These are phyloP conservation scores for Rickenella mellea DNA, from an alignment of 768 basidiomycete genomes.

Conservation along the genomic window DNA sequence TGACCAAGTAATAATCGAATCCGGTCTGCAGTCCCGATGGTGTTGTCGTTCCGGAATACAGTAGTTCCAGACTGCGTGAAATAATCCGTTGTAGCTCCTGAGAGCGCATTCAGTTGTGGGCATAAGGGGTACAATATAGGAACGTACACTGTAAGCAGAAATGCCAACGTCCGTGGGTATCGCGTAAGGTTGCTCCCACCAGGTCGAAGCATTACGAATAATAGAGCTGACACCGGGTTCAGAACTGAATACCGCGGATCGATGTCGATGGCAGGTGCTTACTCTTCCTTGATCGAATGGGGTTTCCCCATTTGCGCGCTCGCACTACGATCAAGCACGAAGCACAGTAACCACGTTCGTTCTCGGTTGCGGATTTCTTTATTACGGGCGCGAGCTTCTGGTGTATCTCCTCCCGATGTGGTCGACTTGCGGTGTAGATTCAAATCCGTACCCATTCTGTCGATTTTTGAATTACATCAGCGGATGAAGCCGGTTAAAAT, in stretches of 20 bases:
- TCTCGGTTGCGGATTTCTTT: constrained; percentile 89
- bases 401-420: constrained; percentile 48
- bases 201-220: constrained; percentile 71
- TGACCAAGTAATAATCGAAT: constrained; percentile 77
- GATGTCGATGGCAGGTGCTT: constrained; percentile 21
- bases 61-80: constrained; percentile 78
- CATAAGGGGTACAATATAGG: background rate
- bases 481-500: constrained; percentile 16
- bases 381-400: constrained; percentile 75
- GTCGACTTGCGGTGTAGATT: constrained; percentile 87
- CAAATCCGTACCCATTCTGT: constrained; percentile 89
- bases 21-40: constrained; percentile 78
- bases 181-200: constrained; percentile 62
- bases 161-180: constrained; percentile 57
- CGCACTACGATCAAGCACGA: constrained; percentile 77
- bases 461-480: constrained; percentile 5
- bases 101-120: constrained; percentile 5
- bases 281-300: constrained; percentile 89
- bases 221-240: constrained; percentile 49
- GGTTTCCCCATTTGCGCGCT: constrained; percentile 98
- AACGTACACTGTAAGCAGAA: constrained; percentile 67
- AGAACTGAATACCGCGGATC: background rate
- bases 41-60: constrained; percentile 65
- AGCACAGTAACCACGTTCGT: constrained; percentile 88
- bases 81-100: constrained; percentile 85